phyloP scores from a whole-genome alignment of 2,329 filamentous ascomycete genomes.

The Ophiosphaerella herpotricha region DNA sequence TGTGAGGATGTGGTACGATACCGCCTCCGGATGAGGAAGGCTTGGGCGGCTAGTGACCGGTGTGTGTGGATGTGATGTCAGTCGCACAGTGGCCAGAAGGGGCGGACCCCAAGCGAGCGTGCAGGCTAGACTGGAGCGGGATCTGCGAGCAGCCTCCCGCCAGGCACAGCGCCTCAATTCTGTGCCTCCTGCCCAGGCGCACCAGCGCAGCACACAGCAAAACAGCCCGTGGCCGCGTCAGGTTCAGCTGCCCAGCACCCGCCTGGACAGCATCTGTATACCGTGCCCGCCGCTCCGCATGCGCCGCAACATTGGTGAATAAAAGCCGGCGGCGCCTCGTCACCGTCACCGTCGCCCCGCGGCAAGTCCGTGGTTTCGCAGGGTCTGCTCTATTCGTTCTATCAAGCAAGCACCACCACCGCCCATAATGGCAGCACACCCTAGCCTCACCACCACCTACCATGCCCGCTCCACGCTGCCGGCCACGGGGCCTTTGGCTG shows the following conservation, averaged over 20 bases:
- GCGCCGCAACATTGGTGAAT: no score
- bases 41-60: no score
- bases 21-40: no score
- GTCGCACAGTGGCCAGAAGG: no score
- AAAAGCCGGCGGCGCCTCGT: no score
- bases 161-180: slow-evolving; percentile 23
- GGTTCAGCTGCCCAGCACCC: neutral
- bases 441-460: slow-evolving; percentile 49
- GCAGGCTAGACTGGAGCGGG: slow-evolving; percentile 2
- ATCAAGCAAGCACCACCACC: neutral
- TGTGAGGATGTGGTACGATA: no score
- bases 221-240: neutral
- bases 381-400: neutral
- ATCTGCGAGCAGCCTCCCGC: slow-evolving; percentile 22
- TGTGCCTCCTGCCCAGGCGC: slow-evolving; percentile 6
- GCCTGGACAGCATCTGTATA: neutral
- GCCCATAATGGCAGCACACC: slow-evolving; percentile 37
- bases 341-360: no score
- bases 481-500: slow-evolving; percentile 51
- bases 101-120: slow-evolving; percentile 2
- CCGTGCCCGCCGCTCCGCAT: no score
- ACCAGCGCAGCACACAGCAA: neutral
- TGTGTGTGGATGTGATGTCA: no score
- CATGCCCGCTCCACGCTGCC: slow-evolving; percentile 51
- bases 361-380: no score